Base-by-base conservation (phyloP, 1,139 yeast genomes). In the Taphrina populina region DNA sequence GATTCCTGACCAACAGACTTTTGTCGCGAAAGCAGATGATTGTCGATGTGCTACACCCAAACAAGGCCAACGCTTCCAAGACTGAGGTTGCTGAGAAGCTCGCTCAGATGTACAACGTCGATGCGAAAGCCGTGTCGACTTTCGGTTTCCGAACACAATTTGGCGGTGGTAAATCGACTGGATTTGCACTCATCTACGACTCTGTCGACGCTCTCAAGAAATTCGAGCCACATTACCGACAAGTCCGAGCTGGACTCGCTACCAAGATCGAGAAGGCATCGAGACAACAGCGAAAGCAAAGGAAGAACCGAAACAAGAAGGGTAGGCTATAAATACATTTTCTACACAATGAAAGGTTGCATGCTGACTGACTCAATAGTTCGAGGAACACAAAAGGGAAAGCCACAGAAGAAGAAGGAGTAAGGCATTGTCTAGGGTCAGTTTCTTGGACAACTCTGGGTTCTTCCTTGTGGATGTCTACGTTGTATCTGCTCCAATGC, bases 261-360 rank as follows among this genome's bases (percentile, higher is more conserved):
- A 37, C 46, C 40, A 49, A 49, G 83, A 88, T 84, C 71, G 97
- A 92, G 77, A 88, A 88, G 83, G 81, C 96, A 71, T 88, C 96
- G 71, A 88, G 97, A 88, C 96, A 90, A 82, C 98, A 94, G 82
- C 88, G 98, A 83, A 94, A 94, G 81, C 98, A 92, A 85, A 88
- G 87, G 90, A 92, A 92, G 92, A 92, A 92, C 95, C 90, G 97
- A 49, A 58, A 44, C 46, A 58, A 58, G 57, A 58, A 58, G 58
- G 58, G 47, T 43, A 43, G 4, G 37, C 6, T 21, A 2, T 5
- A 13, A 2, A 10, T 11, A 2, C 20, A 15, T 5, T 17, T n/a
- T 10, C n/a, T n/a, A n/a, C n/a, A n/a, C n/a, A n/a, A n/a, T n/a
- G n/a, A 7, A 17, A 15, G 19, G 5, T 5, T 13, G 2, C 39